Conservation (phyloP, 257 asterid genomes). For the Cruciata laevipes region DNA sequence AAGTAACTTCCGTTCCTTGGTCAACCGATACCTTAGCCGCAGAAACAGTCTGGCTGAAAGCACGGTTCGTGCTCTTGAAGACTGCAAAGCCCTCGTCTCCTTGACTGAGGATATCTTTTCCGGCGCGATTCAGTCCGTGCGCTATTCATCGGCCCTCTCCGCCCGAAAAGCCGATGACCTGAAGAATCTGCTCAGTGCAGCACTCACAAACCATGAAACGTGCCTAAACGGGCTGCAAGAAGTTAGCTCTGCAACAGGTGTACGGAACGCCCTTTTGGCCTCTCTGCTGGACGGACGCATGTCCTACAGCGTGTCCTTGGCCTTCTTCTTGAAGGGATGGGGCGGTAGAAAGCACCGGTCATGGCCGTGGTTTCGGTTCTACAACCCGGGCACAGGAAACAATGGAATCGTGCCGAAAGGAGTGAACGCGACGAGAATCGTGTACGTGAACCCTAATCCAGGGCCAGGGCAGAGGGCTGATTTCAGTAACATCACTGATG, state of each 20-base stretch:
- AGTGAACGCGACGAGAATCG: slow-evolving; percentile 32
- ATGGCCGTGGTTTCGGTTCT: neutral
- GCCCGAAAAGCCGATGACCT: slow-evolving; percentile 35
- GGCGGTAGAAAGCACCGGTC: slow-evolving; percentile 11
- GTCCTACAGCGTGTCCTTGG: slow-evolving; percentile 49
- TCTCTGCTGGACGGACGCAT: slow-evolving; percentile 48
- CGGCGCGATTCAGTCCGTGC: slow-evolving; percentile 9
- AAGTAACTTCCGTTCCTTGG: slow-evolving; percentile 29
- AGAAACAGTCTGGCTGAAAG: slow-evolving; percentile 4
- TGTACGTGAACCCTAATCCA: slow-evolving; percentile 40
- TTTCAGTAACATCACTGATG: slow-evolving; percentile 47
- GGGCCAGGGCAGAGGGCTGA: slow-evolving; percentile 38
- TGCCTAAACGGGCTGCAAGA: slow-evolving; percentile 56
- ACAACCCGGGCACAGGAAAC: slow-evolving; percentile 18
- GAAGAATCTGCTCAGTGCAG: slow-evolving; percentile 62
- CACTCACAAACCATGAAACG: slow-evolving; percentile 53
- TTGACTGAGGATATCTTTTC: slow-evolving; percentile 39
- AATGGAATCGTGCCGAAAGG: slow-evolving; percentile 16
- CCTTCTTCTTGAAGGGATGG: slow-evolving; percentile 51
- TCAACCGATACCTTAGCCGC: slow-evolving; percentile 17
- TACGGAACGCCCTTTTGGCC: slow-evolving; percentile 28
- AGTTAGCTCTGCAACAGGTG: slow-evolving; percentile 30
- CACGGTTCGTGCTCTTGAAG: slow-evolving; percentile 46
- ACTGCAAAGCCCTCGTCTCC: slow-evolving; percentile 43
- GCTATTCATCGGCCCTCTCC: slow-evolving; percentile 9